A percentile compares a stretch with the other conserved stretches of the same genome.
Evolutionary conservation across 768 basidiomycete species (phyloP).

Genomic region (Suillus americanus): DNA sequence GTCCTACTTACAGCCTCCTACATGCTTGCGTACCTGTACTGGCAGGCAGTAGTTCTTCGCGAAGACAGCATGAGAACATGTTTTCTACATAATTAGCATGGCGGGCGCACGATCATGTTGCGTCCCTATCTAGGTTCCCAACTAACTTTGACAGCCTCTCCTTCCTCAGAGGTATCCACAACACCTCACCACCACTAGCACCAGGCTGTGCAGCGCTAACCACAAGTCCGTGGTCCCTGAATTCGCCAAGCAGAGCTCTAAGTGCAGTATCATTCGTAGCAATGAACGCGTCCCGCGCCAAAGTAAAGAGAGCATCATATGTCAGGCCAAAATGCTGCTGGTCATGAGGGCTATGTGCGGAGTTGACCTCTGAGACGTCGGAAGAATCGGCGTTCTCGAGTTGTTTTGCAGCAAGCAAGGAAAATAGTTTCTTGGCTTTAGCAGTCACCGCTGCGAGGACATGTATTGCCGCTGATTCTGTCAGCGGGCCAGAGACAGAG

Average conservation of each 20-base stretch:
- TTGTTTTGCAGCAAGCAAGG: conserved; percentile 66
- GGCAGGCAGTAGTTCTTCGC: neutral
- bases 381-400: conserved; percentile 50
- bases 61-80: neutral
- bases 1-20: neutral
- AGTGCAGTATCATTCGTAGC: conserved; percentile 87
- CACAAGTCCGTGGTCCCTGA: conserved; percentile 88
- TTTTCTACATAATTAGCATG: neutral
- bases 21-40: neutral
- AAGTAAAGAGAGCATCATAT: conserved; percentile 68
- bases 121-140: conserved; percentile 21
- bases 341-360: conserved; percentile 25
- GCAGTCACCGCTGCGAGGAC: conserved; percentile 86
- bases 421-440: conserved; percentile 83
- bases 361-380: conserved; percentile 9
- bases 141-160: conserved; percentile 62
- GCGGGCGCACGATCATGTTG: neutral
- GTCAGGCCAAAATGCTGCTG: conserved; percentile 55
- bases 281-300: conserved; percentile 80
- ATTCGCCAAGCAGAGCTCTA: conserved; percentile 82
- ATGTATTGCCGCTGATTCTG: conserved; percentile 76
- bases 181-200: conserved; percentile 52
- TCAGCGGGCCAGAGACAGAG: conserved; percentile 46
- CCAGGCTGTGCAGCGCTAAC: conserved; percentile 45
- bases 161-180: conserved; percentile 88